A percentile compares a stretch with the other conserved stretches of the same genome.
Conservation (phyloP, 129 eudicot genomes). For the Chrysanthemum seticuspe region DNA sequence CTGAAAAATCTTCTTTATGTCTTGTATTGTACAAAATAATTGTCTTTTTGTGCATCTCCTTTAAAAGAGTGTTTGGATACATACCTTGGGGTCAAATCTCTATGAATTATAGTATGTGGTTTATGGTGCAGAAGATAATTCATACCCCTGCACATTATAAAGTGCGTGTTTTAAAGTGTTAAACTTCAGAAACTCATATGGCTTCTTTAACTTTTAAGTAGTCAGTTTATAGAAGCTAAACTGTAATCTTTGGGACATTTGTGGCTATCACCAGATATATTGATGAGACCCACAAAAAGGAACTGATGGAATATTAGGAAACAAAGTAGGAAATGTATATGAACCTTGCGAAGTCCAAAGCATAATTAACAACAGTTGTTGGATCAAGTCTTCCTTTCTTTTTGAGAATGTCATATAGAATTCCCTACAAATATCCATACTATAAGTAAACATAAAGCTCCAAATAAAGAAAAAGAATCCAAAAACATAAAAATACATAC, state of each 20-base stretch:
- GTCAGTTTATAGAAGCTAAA: constrained; percentile 11
- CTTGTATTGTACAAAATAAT: too few species aligned
- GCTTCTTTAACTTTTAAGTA: constrained; percentile 1
- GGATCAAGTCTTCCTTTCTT: constrained; percentile 69
- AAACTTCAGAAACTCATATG: constrained; percentile 1
- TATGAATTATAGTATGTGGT: constrained; percentile 69
- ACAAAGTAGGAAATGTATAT: background rate
- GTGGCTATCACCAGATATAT: background rate
- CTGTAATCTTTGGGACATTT: background rate
- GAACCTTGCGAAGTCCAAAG: constrained; percentile 79
- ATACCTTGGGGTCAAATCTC: constrained; percentile 84
- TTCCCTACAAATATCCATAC: constrained; percentile 44
- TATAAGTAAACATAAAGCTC: constrained; percentile 14
- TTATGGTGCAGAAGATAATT: constrained; percentile 61
- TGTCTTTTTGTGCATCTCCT: background rate
- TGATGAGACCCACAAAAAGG: background rate
- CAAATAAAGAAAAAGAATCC: constrained; percentile 3
- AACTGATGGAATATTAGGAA: background rate
- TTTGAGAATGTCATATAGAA: constrained; percentile 55
- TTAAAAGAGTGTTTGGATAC: background rate
- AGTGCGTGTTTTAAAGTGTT: background rate
- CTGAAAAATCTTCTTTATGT: background rate
- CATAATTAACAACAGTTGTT: constrained; percentile 64
- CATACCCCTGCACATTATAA: constrained; percentile 47
- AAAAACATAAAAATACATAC: constrained; percentile 30